phyloP scores from a whole-genome alignment of 23 red algal species.

The Gracilaria gracilis region DNA sequence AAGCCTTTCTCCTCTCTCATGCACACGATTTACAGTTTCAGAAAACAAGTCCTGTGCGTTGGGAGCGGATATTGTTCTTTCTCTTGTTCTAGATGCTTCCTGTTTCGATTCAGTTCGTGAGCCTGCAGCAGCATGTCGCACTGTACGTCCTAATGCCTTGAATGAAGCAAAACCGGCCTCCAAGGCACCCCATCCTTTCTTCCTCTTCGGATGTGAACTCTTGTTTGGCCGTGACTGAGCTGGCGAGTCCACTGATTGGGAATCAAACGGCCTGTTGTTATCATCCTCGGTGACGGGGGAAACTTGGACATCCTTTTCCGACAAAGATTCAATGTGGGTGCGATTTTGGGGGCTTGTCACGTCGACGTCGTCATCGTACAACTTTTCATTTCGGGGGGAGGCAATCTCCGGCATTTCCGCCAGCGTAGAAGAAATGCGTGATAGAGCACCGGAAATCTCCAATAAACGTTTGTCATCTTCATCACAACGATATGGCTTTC shows the following conservation, averaged over 20 bases:
- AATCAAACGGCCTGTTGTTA: constrained; percentile 1
- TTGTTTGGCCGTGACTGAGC: background rate
- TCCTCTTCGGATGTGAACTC: constrained; percentile 24
- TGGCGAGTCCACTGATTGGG: background rate
- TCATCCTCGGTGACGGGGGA: constrained; percentile 8
- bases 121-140: constrained; percentile 1
- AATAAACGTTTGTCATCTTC: constrained; percentile 35
- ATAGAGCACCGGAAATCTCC: constrained; percentile 14
- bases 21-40: constrained; percentile 2
- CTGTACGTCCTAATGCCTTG: constrained; percentile 41
- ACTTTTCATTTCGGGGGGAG: background rate
- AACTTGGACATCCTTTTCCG: background rate
- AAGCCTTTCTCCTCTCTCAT: constrained; percentile 46
- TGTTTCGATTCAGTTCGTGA: background rate
- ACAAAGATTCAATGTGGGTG: background rate
- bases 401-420: constrained; percentile 15
- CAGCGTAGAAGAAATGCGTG: constrained; percentile 38
- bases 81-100: background rate
- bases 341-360: background rate
- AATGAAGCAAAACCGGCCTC: constrained; percentile 62
- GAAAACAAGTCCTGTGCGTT: constrained; percentile 10
- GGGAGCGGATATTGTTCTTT: background rate
- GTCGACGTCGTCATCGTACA: background rate
- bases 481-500: constrained; percentile 33
- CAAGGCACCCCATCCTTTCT: constrained; percentile 58